Evolutionary conservation across 225 moss, liverwort and hornwort genomes (phyloP).

Genomic region (Marchantia paleacea): DNA sequence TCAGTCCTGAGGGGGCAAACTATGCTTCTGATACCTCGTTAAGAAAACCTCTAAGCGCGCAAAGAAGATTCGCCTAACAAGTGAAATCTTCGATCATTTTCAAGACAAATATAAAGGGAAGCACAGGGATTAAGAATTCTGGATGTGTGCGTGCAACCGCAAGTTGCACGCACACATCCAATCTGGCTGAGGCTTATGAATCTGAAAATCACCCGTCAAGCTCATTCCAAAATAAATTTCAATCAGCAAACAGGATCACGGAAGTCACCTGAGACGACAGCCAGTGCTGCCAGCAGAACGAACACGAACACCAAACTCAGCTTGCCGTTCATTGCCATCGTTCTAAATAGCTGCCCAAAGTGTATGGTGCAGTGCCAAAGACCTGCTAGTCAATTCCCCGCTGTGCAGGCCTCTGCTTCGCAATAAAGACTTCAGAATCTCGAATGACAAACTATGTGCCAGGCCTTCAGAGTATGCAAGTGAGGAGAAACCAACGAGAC

Average conservation of each 20-base stretch:
- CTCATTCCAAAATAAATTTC: no score
- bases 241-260: not conserved
- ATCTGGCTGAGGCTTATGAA: no score
- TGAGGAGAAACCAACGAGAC: not conserved
- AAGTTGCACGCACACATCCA: no score
- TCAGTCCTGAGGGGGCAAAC: no score
- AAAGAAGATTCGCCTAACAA: no score
- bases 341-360: not conserved
- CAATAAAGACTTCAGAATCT: not conserved
- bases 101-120: no score
- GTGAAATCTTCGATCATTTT: no score
- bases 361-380: not conserved
- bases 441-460: not conserved
- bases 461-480: not conserved
- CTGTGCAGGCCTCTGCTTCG: not conserved
- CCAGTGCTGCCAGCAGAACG: conserved; percentile 7
- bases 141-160: no score
- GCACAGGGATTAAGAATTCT: no score
- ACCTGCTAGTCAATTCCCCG: not conserved
- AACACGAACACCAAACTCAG: not conserved
- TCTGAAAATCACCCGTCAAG: no score
- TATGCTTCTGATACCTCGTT: no score
- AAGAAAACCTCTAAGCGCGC: no score
- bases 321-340: not conserved
- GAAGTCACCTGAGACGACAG: conserved; percentile 10